Evolutionary conservation across 805 yeast species (phyloP).

Genomic region (Starmera amethionina): DNA sequence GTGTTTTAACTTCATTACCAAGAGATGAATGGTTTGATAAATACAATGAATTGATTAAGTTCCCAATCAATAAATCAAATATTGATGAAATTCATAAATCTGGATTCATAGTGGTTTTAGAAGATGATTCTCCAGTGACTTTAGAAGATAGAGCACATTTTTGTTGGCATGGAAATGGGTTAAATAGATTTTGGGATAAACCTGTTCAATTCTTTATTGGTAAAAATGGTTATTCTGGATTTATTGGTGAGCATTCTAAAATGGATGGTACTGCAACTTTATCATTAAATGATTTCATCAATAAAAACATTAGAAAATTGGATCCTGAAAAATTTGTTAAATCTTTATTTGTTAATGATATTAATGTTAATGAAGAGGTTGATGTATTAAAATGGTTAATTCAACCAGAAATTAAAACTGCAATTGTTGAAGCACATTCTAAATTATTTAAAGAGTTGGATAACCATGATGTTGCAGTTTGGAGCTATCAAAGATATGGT

Average conservation of each 20-base stretch:
- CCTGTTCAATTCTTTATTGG: slow-evolving; percentile 78
- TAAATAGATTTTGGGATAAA: slow-evolving; percentile 86
- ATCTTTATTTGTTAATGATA: neutral
- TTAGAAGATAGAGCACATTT: slow-evolving; percentile 75
- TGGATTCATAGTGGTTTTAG: slow-evolving; percentile 75
- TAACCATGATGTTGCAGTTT: slow-evolving; percentile 65
- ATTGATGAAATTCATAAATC: slow-evolving; percentile 64
- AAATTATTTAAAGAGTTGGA: slow-evolving; percentile 44
- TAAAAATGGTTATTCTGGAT: slow-evolving; percentile 82
- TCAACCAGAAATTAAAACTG: slow-evolving; percentile 36
- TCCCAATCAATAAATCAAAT: slow-evolving; percentile 52
- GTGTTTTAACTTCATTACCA: slow-evolving; percentile 73
- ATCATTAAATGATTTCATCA: slow-evolving; percentile 70
- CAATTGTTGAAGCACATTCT: slow-evolving; percentile 45
- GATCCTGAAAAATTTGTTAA: slow-evolving; percentile 20
- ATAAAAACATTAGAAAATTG: slow-evolving; percentile 43
- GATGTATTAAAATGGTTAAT: slow-evolving; percentile 46
- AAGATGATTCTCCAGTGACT: slow-evolving; percentile 60
- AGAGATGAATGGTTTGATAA: slow-evolving; percentile 72
- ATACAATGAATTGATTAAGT: slow-evolving; percentile 44
- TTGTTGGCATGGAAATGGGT: slow-evolving; percentile 94
- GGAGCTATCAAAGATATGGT: slow-evolving; percentile 80
- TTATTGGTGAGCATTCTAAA: slow-evolving; percentile 91
- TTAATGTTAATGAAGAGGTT: neutral
- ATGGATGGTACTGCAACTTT: slow-evolving; percentile 98